A percentile compares a stretch with the other conserved stretches of the same genome.
Evolutionary conservation across 1,284 basidiomycete species (phyloP).

Genomic region (Cystobasidium pallidum): DNA sequence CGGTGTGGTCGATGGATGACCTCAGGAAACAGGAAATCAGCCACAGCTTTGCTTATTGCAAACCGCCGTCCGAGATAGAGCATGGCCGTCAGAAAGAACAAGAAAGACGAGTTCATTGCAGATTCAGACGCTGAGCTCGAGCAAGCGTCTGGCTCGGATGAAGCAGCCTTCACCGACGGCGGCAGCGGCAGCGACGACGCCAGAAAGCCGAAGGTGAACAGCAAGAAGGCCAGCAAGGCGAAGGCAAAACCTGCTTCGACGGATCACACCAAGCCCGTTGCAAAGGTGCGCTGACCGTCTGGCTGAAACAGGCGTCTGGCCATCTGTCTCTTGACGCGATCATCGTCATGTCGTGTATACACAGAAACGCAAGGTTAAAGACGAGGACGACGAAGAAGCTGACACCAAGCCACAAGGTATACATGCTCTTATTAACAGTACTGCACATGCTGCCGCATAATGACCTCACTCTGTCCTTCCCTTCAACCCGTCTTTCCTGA

Average conservation of each 20-base stretch:
- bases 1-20: not conserved
- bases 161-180: slow-evolving; percentile 13
- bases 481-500: not conserved
- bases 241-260: not conserved
- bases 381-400: slow-evolving; percentile 16
- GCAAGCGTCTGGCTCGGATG: not conserved
- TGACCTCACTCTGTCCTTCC: not conserved
- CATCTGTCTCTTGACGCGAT: not conserved
- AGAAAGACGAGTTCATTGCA: slow-evolving; percentile 26
- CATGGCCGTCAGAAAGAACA: slow-evolving; percentile 4
- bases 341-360: not conserved
- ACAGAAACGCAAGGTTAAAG: slow-evolving; percentile 9
- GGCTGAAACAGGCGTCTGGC: not conserved
- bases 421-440: not conserved
- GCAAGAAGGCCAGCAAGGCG: slow-evolving; percentile 13
- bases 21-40: not conserved
- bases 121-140: slow-evolving; percentile 23
- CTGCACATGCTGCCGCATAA: not conserved
- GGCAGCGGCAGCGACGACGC: slow-evolving; percentile 16
- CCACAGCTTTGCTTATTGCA: not conserved
- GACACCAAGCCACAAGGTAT: slow-evolving; percentile 3
- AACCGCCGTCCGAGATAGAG: too few relatives aligned
- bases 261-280: slow-evolving; percentile 9
- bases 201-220: slow-evolving; percentile 2
- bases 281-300: slow-evolving; percentile 35